Base-by-base conservation (phyloP, 1,284 basidiomycete genomes). In the Clitocybe nebularis region DNA sequence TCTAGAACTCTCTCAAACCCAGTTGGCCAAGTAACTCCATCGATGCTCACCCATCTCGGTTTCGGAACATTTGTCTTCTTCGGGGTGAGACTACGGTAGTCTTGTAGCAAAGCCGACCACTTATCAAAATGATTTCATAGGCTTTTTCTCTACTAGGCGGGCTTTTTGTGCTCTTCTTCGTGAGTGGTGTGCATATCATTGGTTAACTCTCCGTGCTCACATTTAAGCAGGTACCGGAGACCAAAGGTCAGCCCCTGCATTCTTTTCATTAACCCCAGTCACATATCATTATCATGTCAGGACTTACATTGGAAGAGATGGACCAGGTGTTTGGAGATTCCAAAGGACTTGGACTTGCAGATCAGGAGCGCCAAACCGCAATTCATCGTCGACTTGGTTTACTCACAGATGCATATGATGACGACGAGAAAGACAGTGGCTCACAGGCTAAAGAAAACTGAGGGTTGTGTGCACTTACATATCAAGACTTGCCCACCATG, bases 21-120 rank as follows among this genome's bases (percentile, higher is more conserved):
- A 62, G 55, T 64, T 37, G 63, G 61, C 7, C 42, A 79, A 64
- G 79, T 84, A 6, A 84, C 81, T 3, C 81, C 81, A 1, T 70
- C 74, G 0, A 84, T 84, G 81, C 57, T 80, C 44, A 49, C 59
- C 10, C 64, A 81, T 34, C 62, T 84, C 19, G 61, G 69, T 14
- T 84, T 75, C 52, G 81, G 80, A 5, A 85, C 81, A 0, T 84
- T 84, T 51, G 66, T 85, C 29, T 82, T 84, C 66, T 84, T 84
- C 53, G 81, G 81, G 24, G 75, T 81, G 60, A 46, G 73, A 52
- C 21, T 45, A 7, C 19, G 25, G 19, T 17, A 22, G 0, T 20
- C 24, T 17, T 33, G 21, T 20, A 33, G 5, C 24, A 30, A n/a
- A n/a, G n/a, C n/a, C n/a, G n/a, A 43, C 11, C 29, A 48, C 41